Conservation (phyloP, 2,329 filamentous ascomycete genomes). For the Paecilomyces sp. region DNA sequence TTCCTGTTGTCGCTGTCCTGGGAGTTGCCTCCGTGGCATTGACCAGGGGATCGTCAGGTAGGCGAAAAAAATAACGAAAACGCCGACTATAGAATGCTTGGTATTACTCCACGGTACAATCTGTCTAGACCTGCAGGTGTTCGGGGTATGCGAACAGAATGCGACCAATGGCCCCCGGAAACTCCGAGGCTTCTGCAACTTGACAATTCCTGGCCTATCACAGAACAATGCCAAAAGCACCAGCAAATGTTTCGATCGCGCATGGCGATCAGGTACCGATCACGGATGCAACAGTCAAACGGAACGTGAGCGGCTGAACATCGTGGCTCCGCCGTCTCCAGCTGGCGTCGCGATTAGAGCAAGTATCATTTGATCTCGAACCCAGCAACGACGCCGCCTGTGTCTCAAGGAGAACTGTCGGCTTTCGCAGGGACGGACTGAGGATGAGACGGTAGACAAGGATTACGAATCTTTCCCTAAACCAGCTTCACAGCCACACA, state of each 20-base stretch:
- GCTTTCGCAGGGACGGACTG: not conserved
- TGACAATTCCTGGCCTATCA: not conserved
- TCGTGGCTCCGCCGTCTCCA: not conserved
- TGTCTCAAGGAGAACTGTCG: not conserved
- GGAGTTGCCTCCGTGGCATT: not conserved
- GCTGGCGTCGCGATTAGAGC: not conserved
- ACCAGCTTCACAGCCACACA: not conserved
- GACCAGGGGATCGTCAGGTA: not conserved
- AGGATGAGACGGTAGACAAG: not conserved
- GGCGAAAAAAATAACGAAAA: not conserved
- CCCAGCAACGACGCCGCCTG: not conserved
- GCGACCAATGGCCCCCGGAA: not conserved
- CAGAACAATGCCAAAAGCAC: not conserved
- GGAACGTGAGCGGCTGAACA: not conserved
- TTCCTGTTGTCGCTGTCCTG: not conserved
- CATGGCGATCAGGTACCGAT: constrained; percentile 1
- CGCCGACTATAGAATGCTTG: not conserved
- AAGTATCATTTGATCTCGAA: not conserved
- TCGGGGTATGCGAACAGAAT: not conserved
- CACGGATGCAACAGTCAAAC: not conserved
- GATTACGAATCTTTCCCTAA: not conserved
- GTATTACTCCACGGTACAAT: not conserved
- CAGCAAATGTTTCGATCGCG: not conserved
- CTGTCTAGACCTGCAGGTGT: not conserved
- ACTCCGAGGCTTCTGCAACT: not conserved